These are phyloP conservation scores for Aegilops tauschii DNA, from an alignment of 176 grass and related monocot species.

Conservation along the genomic window DNA sequence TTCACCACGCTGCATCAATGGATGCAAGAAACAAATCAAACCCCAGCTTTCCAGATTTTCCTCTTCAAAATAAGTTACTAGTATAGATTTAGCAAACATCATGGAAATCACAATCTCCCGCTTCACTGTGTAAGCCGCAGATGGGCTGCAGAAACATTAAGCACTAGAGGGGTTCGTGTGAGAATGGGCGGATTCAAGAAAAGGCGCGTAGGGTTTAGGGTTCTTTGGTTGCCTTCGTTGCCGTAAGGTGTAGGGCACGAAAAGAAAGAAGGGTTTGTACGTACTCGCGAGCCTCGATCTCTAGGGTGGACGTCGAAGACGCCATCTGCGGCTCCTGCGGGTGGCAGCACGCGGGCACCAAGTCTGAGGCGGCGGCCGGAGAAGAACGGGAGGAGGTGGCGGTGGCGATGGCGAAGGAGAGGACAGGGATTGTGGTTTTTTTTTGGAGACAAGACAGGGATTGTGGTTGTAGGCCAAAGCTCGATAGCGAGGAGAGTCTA, in stretches of 20 bases:
- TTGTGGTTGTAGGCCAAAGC: constrained; percentile 13
- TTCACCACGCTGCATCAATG: constrained; percentile 76
- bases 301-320: constrained; percentile 74
- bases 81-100: constrained; percentile 1
- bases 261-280: neutral
- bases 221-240: neutral
- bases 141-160: neutral
- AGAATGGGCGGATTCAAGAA: neutral
- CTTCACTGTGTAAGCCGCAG: neutral
- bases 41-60: neutral
- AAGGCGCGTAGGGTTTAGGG: constrained; percentile 30
- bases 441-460: neutral
- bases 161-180: neutral
- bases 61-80: neutral
- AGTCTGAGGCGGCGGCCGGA: constrained; percentile 26
- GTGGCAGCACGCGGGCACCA: neutral
- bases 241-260: neutral
- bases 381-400: constrained; percentile 6
- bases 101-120: constrained; percentile 1
- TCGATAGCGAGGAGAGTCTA: neutral
- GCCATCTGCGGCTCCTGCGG: constrained; percentile 32
- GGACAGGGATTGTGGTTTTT: constrained; percentile 1
- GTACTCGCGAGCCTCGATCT: constrained; percentile 98
- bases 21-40: constrained; percentile 5
- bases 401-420: neutral